Conservation (phyloP, 208 protist genomes). For the Crithidia mellificae region DNA sequence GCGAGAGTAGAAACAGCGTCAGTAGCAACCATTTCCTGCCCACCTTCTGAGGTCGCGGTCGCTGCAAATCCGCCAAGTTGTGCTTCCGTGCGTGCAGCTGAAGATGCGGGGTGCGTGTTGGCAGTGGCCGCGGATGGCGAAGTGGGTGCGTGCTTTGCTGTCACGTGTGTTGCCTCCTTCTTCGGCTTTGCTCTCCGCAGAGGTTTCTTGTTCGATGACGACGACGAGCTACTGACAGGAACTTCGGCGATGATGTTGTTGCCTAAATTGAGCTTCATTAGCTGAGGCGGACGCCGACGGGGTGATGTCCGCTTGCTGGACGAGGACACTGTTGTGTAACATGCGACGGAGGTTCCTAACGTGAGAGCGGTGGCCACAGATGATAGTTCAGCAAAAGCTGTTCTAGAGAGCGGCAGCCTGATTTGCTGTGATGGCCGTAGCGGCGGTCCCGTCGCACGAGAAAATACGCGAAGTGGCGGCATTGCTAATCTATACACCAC, state of each 20-base stretch:
- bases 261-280: conserved; percentile 15
- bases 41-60: no score
- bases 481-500: no score
- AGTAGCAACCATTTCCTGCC: no score
- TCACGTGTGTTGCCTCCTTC: background rate
- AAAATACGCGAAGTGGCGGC: background rate
- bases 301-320: background rate
- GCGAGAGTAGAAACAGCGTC: no score
- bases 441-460: background rate
- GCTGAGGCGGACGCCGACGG: background rate
- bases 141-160: no score
- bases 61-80: no score
- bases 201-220: background rate
- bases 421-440: conserved; percentile 1
- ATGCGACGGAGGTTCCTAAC: no score
- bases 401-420: no score
- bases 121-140: no score
- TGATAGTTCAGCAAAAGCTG: background rate
- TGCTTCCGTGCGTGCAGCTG: no score
- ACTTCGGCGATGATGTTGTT: conserved; percentile 18
- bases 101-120: no score
- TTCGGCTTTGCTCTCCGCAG: background rate
- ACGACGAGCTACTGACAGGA: background rate
- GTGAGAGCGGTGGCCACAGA: no score
- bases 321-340: background rate